These are phyloP conservation scores for Torrubiellomyces zombiae DNA, from an alignment of 2,329 filamentous ascomycete species.

Conservation along the genomic window DNA sequence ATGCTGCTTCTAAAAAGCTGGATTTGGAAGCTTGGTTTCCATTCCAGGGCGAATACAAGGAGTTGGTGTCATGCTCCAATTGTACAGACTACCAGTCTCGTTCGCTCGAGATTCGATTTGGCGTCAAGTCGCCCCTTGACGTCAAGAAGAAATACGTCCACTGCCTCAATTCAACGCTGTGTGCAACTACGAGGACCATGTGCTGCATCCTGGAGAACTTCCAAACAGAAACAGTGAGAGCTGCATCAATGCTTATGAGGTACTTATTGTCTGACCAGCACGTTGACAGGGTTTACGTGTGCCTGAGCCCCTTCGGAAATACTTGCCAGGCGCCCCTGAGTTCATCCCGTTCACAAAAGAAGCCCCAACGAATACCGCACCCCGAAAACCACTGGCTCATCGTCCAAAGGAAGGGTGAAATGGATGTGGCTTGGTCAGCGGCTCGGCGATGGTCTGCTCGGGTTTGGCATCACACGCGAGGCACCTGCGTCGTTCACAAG, in stretches of 20 bases:
- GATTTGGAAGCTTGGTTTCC: constrained; percentile 96
- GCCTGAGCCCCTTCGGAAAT: constrained; percentile 72
- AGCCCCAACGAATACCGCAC: constrained; percentile 48
- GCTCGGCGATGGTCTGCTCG: too few species aligned
- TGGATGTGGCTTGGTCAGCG: too few species aligned
- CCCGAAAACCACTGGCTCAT: constrained; percentile 13
- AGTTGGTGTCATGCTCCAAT: constrained; percentile 93
- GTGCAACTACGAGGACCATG: constrained; percentile 78
- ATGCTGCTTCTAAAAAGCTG: constrained; percentile 62
- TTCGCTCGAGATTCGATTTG: constrained; percentile 82
- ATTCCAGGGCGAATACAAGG: constrained; percentile 95
- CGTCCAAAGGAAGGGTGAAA: constrained; percentile 17
- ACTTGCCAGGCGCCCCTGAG: constrained; percentile 75
- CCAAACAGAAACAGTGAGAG: constrained; percentile 65
- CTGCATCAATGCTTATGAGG: constrained; percentile 1
- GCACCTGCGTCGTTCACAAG: too few species aligned
- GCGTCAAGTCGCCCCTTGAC: constrained; percentile 72
- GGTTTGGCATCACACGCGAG: too few species aligned
- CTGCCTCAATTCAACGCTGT: constrained; percentile 76
- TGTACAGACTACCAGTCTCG: constrained; percentile 96
- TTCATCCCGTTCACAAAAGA: constrained; percentile 85
- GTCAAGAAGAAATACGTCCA: constrained; percentile 85
- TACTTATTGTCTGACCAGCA: not conserved
- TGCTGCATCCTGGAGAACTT: constrained; percentile 97
- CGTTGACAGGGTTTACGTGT: constrained; percentile 50